phyloP scores from a whole-genome alignment of 129 eudicot species.

The Helianthus tuberosus region DNA sequence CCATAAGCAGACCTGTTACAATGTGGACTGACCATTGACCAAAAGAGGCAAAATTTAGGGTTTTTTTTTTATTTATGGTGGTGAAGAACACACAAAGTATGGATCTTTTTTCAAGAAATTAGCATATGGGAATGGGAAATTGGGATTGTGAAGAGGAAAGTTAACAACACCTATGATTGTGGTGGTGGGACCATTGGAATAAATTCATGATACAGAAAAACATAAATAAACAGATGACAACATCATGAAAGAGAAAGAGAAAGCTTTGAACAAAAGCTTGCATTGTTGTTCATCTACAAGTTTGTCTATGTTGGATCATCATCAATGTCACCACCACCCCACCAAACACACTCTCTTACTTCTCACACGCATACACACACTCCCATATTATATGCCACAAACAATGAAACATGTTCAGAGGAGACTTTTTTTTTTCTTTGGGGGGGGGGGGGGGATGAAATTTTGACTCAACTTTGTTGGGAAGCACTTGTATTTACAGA shows the following conservation, averaged over 20 bases:
- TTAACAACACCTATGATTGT: neutral
- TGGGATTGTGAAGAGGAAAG: conserved; percentile 27
- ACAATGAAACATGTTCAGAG: conserved; percentile 1
- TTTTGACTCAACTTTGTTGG: no score
- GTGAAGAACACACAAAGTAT: conserved; percentile 11
- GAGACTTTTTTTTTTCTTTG: no score
- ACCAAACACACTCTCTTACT: neutral
- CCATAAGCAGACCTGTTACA: neutral
- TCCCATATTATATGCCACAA: conserved; percentile 3
- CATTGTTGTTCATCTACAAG: conserved; percentile 2
- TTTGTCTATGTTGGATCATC: conserved; percentile 22
- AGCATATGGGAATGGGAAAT: conserved; percentile 19
- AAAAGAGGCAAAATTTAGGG: neutral
- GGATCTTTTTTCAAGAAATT: conserved; percentile 6
- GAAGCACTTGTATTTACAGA: no score
- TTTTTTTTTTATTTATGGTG: conserved; percentile 10
- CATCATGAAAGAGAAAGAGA: conserved; percentile 28
- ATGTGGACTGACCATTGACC: neutral
- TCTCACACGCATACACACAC: neutral
- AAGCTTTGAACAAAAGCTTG: conserved; percentile 37
- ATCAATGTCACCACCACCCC: conserved; percentile 24
- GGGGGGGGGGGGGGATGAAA: neutral
- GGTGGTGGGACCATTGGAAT: conserved; percentile 43
- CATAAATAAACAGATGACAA: conserved; percentile 27
- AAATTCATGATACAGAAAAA: conserved; percentile 15